These are phyloP conservation scores for Rusavskia elegans DNA, from an alignment of 495 filamentous ascomycete genomes.

Conservation along the genomic window DNA sequence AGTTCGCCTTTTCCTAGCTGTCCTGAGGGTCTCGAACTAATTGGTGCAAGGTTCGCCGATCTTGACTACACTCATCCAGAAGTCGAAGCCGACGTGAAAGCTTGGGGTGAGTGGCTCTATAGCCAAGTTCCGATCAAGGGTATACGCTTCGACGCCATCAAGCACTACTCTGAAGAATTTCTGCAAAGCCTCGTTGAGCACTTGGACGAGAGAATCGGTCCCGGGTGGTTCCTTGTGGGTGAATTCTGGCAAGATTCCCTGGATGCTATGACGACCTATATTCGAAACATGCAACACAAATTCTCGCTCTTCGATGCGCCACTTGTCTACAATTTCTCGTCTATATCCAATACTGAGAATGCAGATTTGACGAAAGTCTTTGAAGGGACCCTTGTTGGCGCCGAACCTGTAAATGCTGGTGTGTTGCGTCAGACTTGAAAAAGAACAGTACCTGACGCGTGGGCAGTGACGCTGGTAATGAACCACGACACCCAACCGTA, in stretches of 20 bases:
- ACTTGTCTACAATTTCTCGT: constrained; percentile 47
- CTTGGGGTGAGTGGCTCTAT: constrained; percentile 53
- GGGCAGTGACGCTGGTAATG: constrained; percentile 9
- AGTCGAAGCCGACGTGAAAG: constrained; percentile 43
- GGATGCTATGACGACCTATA: constrained; percentile 35
- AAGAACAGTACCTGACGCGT: not conserved
- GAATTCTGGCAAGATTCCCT: constrained; percentile 57
- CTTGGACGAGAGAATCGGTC: constrained; percentile 30
- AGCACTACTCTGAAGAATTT: constrained; percentile 54
- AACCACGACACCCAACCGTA: constrained; percentile 46
- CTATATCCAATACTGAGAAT: constrained; percentile 29
- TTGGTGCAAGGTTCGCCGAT: constrained; percentile 31
- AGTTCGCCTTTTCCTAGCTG: constrained; percentile 6
- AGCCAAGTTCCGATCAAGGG: constrained; percentile 42
- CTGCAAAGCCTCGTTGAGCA: constrained; percentile 40
- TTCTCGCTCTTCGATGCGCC: constrained; percentile 53
- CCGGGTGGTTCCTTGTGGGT: constrained; percentile 50
- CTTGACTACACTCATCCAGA: constrained; percentile 52
- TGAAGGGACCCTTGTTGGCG: constrained; percentile 40
- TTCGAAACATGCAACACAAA: constrained; percentile 41
- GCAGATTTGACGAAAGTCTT: constrained; percentile 48
- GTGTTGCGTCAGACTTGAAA: constrained; percentile 17
- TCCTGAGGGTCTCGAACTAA: constrained; percentile 14
- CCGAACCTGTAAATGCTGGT: constrained; percentile 45
- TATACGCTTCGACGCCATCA: constrained; percentile 59